A percentile compares a stretch with the other conserved stretches of the same genome.
phyloP scores from a whole-genome alignment of 1,284 basidiomycete genomes.

The Cutaneotrichosporon dermatis region DNA sequence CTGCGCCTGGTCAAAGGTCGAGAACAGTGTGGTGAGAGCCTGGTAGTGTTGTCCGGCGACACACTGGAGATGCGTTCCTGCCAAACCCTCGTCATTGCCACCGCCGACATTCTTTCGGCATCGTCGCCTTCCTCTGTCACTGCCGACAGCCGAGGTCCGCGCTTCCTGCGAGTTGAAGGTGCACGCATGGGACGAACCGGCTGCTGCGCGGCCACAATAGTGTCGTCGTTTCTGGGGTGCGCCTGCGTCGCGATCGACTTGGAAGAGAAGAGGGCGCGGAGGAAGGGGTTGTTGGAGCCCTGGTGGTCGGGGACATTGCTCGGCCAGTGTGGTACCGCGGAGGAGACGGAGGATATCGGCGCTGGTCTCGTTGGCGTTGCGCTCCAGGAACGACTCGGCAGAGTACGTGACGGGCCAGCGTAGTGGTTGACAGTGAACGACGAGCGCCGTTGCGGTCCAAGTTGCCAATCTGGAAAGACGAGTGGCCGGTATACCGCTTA shows the following conservation, averaged over 20 bases:
- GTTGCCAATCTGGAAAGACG: slow-evolving; percentile 75
- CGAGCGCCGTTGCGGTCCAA: slow-evolving; percentile 73
- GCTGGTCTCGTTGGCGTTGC: slow-evolving; percentile 83
- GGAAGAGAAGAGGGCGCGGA: slow-evolving; percentile 80
- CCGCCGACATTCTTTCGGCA: slow-evolving; percentile 26
- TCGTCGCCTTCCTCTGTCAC: slow-evolving; percentile 58
- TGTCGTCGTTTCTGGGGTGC: slow-evolving; percentile 87
- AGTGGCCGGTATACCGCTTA: slow-evolving; percentile 91
- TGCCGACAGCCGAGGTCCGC: slow-evolving; percentile 53
- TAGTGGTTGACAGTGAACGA: slow-evolving; percentile 92
- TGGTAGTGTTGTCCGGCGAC: slow-evolving; percentile 82
- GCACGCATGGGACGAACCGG: slow-evolving; percentile 87
- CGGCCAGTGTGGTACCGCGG: slow-evolving; percentile 54
- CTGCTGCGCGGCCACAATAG: slow-evolving; percentile 89
- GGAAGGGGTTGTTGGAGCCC: slow-evolving; percentile 83
- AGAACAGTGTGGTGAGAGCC: slow-evolving; percentile 78
- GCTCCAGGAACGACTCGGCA: slow-evolving; percentile 79
- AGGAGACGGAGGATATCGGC: slow-evolving; percentile 89
- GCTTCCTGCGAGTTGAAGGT: slow-evolving; percentile 78
- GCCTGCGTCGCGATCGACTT: slow-evolving; percentile 84
- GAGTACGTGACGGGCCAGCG: slow-evolving; percentile 86
- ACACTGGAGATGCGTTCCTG: slow-evolving; percentile 60
- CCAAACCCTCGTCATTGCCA: slow-evolving; percentile 57
- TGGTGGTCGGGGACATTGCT: slow-evolving; percentile 52
- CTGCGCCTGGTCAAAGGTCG: slow-evolving; percentile 85